Conservation (phyloP, 2,329 filamentous ascomycete genomes). For the Macrophomina tecta region DNA sequence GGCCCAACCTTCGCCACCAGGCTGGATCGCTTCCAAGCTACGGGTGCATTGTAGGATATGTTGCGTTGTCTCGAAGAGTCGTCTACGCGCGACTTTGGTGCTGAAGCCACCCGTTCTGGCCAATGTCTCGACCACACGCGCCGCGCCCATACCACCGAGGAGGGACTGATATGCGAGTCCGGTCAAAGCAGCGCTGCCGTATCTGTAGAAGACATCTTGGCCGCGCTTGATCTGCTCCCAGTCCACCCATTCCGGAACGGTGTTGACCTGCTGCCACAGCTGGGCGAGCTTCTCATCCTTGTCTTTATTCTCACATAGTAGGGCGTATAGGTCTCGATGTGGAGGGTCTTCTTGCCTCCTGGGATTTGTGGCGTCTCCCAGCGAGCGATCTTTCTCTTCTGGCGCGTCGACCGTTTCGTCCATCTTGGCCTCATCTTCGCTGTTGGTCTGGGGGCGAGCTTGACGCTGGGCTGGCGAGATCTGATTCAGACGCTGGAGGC, state of each 20-base stretch:
- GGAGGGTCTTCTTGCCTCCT: constrained; percentile 37
- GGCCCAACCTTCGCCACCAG: constrained; percentile 69
- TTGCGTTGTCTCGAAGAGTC: constrained; percentile 76
- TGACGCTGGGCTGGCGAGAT: constrained; percentile 59
- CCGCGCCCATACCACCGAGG: constrained; percentile 74
- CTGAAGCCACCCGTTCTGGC: constrained; percentile 77
- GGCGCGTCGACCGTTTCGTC: constrained; percentile 33
- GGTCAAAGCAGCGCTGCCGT: constrained; percentile 70
- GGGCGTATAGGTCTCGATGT: constrained; percentile 66
- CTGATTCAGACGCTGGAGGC: constrained; percentile 66
- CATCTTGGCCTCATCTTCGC: constrained; percentile 36
- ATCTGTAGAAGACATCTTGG: constrained; percentile 79
- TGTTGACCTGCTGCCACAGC: constrained; percentile 72
- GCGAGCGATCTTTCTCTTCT: constrained; percentile 31
- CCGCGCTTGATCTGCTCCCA: constrained; percentile 77
- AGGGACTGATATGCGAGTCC: constrained; percentile 69
- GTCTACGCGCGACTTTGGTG: constrained; percentile 67
- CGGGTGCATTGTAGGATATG: constrained; percentile 74
- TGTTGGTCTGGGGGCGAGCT: constrained; percentile 47
- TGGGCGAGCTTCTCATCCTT: constrained; percentile 61
- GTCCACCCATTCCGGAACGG: constrained; percentile 75
- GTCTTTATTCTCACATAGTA: constrained; percentile 64
- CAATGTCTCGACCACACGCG: constrained; percentile 74
- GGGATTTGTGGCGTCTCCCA: constrained; percentile 13
- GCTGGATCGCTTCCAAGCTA: constrained; percentile 69